Percentiles rank a stretch among this genome's conserved stretches.
phyloP scores from a whole-genome alignment of 2,329 filamentous ascomycete genomes.

The Talaromyces funiculosus region DNA sequence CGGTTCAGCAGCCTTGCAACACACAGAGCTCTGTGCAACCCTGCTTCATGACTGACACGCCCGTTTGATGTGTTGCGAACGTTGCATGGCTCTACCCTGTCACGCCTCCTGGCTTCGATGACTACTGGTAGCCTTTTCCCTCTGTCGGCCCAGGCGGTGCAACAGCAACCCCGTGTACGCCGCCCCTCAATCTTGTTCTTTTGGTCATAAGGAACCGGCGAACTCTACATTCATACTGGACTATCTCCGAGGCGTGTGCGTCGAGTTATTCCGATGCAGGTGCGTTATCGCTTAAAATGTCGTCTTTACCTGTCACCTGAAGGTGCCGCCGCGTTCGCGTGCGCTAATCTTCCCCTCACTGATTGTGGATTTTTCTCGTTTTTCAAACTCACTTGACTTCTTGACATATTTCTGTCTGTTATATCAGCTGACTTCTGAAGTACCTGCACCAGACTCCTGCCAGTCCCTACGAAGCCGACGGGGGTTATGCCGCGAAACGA shows the following conservation, averaged over 20 bases:
- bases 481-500: conserved; percentile 48
- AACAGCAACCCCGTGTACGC: conserved; percentile 29
- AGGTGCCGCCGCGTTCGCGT: neutral
- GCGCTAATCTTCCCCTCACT: neutral
- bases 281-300: conserved; percentile 20
- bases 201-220: neutral
- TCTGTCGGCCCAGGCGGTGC: conserved; percentile 31
- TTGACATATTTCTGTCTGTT: neutral
- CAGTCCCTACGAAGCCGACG: conserved; percentile 17
- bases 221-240: neutral
- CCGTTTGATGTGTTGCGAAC: conserved; percentile 2
- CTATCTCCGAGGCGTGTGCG: conserved; percentile 22
- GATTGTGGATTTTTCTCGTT: too few species aligned
- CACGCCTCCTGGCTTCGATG: conserved; percentile 37
- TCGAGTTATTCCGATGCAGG: conserved; percentile 36
- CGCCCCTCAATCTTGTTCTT: conserved; percentile 17
- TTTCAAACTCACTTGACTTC: neutral
- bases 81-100: conserved; percentile 14
- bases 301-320: neutral
- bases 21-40: neutral
- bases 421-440: conserved; percentile 13
- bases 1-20: neutral
- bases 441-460: conserved; percentile 11
- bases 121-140: conserved; percentile 26
- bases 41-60: conserved; percentile 14